These are phyloP conservation scores for Suillus paluster DNA, from an alignment of 768 basidiomycete species.

Conservation along the genomic window DNA sequence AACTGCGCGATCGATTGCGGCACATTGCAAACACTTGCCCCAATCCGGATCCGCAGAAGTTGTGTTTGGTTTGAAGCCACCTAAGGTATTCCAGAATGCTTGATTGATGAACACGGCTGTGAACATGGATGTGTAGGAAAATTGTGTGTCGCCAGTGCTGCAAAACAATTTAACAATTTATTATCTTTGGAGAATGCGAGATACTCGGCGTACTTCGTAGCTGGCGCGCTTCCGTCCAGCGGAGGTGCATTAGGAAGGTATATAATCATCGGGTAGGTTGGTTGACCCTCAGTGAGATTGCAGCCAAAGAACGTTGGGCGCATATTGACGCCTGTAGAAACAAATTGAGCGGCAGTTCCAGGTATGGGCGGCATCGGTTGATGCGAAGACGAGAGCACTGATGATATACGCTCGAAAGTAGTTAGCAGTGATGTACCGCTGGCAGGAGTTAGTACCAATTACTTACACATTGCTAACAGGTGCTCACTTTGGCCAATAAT, in stretches of 20 bases:
- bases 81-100: conserved; percentile 55
- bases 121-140: conserved; percentile 62
- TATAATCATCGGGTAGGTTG: conserved; percentile 69
- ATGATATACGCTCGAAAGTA: conserved; percentile 48
- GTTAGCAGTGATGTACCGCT: conserved; percentile 59
- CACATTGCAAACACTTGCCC: conserved; percentile 65
- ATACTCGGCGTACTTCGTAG: conserved; percentile 57
- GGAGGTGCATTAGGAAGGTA: conserved; percentile 84
- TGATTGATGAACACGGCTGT: conserved; percentile 64
- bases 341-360: conserved; percentile 50
- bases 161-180: conserved; percentile 14
- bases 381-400: conserved; percentile 51
- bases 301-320: conserved; percentile 86
- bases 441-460: conserved; percentile 9
- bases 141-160: conserved; percentile 61
- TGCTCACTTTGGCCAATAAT: conserved; percentile 71
- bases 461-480: background rate
- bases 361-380: conserved; percentile 72
- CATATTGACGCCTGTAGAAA: conserved; percentile 62
- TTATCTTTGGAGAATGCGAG: background rate
- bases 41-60: conserved; percentile 59
- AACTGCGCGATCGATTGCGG: conserved; percentile 55
- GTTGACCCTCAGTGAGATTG: conserved; percentile 49
- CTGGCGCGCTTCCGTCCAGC: conserved; percentile 59
- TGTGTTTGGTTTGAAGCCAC: conserved; percentile 64